Conservation (phyloP, 2,329 filamentous ascomycete species). For the Hypoxylon sp. region DNA sequence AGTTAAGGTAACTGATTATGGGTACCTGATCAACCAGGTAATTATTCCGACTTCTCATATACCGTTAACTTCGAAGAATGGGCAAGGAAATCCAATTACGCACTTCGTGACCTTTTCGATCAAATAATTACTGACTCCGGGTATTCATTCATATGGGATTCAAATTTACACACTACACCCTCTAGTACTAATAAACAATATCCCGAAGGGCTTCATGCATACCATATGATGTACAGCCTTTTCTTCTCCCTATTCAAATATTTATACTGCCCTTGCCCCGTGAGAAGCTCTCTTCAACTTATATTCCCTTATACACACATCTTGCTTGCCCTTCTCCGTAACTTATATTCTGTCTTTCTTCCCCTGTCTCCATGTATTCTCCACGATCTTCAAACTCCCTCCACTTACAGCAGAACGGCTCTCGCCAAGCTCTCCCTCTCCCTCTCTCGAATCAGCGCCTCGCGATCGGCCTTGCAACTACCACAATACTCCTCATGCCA, state of each 20-base stretch:
- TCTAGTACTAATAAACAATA: conserved; percentile 7
- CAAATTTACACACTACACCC: not conserved
- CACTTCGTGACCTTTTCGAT: not conserved
- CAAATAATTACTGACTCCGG: not conserved
- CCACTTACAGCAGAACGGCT: conserved; percentile 1
- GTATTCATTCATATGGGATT: conserved; percentile 20
- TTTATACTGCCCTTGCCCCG: conserved; percentile 14
- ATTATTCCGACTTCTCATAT: no score
- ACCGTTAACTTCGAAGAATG: no score
- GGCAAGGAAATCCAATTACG: not conserved
- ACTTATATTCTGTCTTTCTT: not conserved
- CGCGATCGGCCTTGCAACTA: conserved; percentile 66
- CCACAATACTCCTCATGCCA: conserved; percentile 71
- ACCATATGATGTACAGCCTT: conserved; percentile 14
- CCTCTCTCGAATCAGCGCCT: conserved; percentile 48
- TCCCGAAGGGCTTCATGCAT: conserved; percentile 5
- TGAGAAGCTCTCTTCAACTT: conserved; percentile 11
- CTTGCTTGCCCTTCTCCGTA: not conserved
- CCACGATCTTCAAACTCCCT: not conserved
- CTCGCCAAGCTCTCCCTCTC: conserved; percentile 38
- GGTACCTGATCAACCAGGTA: no score
- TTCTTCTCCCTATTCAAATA: not conserved
- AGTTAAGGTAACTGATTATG: no score
- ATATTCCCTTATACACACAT: conserved; percentile 11
- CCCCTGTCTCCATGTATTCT: not conserved